Conservation (phyloP, 83 land plant species). For the Diphasiastrum complanatum region DNA sequence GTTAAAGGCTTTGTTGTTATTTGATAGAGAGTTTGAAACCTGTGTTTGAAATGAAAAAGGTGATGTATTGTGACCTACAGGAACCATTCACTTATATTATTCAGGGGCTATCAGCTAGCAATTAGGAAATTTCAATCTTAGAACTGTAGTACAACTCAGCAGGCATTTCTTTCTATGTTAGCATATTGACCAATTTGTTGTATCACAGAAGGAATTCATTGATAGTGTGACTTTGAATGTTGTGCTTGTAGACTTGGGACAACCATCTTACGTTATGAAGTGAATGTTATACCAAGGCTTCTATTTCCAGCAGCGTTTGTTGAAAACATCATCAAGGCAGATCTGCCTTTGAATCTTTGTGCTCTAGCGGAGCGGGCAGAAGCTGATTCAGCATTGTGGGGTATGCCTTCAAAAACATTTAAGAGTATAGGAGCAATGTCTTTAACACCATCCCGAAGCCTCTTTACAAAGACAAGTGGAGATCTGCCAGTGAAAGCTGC, state of each 20-base stretch:
- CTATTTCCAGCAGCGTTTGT: constrained; percentile 82
- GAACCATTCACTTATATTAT: no score
- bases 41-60: no score
- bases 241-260: constrained; percentile 52
- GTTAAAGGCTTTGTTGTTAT: no score
- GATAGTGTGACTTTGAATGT: no score
- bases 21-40: no score
- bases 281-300: constrained; percentile 85
- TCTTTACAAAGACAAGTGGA: constrained; percentile 5
- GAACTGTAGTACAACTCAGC: no score
- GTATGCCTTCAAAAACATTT: neutral
- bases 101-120: no score
- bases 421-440: neutral
- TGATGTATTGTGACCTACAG: no score
- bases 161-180: no score
- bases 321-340: constrained; percentile 75
- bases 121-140: no score
- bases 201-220: no score
- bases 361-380: constrained; percentile 87
- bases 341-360: constrained; percentile 84
- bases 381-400: constrained; percentile 15
- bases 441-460: neutral
- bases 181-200: no score
- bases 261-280: constrained; percentile 67
- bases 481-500: constrained; percentile 7